Evolutionary conservation across 2,329 filamentous ascomycete genomes (phyloP), one percentile per base, ranked within the genome.

Genomic region (Xylaria sp.): DNA sequence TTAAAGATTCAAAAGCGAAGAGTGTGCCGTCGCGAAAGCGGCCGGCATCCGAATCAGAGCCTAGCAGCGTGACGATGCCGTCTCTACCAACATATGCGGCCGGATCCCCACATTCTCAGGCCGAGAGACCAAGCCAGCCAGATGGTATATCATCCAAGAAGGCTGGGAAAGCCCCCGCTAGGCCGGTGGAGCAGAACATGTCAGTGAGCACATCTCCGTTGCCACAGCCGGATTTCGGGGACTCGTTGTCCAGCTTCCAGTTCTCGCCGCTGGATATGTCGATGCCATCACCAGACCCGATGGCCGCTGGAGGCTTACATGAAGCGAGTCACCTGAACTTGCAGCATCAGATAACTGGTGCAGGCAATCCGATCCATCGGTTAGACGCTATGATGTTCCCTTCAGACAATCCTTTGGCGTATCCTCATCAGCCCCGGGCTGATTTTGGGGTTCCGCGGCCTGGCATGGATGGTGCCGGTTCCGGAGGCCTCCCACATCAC

Each of bases 321-420:
- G 68, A 69, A 34, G 61, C 65, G 20, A 63, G 63, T 29, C 60
- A 61, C 24, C 52, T 69, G 64, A 56, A 67, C 58, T 47, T 62
- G 60, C 58, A 62, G 52, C 61, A 60, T 38, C 54, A 50, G 24
- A 50, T 54, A 24, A 56, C 58, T 45, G 66, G 66, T 48, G 68
- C 64, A 26, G 68, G 72, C 43, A 82, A 76, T 62, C 74, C 76
- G 4, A 75, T 92, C 16, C 83, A 88, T 60, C 89, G 90, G 67
- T 79, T 92, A 6, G 87, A 87, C 54, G 84, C 86, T 2, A 84
- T 92, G 74, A 92, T 93, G 87, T 93, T 93, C 65, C 87, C 89
- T 1, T 88, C 88, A 0, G 81, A 84, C 29, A 89, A 93, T 63
- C 89, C 90, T 0, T 88, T 93, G 59, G 88, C 87, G 0, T 94